phyloP scores from a whole-genome alignment of 1,284 basidiomycete species.

The Ustilago loliicola region DNA sequence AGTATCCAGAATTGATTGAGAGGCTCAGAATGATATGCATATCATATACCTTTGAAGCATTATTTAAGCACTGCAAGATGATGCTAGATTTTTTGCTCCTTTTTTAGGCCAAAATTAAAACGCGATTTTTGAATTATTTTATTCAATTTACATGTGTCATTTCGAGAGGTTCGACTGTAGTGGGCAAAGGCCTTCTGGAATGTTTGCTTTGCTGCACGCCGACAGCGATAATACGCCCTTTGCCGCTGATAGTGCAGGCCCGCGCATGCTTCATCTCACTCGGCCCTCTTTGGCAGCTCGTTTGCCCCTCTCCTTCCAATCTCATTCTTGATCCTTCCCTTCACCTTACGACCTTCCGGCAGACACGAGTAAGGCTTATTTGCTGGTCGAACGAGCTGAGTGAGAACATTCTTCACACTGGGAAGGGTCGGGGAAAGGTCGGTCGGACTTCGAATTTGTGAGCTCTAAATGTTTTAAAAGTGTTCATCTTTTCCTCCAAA shows the following conservation, averaged over 20 bases:
- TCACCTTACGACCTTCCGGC: neutral
- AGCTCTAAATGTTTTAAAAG: conserved; percentile 18
- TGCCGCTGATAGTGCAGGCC: neutral
- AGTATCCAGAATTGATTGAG: too few relatives aligned
- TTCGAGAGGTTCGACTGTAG: too few relatives aligned
- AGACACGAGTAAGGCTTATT: neutral
- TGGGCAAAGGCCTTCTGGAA: neutral
- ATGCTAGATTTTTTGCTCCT: too few relatives aligned
- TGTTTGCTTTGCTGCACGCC: conserved; percentile 15
- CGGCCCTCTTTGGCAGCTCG: conserved; percentile 5
- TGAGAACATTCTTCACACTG: conserved; percentile 4
- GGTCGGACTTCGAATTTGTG: conserved; percentile 19
- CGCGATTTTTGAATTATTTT: too few relatives aligned
- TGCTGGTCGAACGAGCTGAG: neutral
- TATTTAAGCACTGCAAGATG: too few relatives aligned
- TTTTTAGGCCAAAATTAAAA: too few relatives aligned
- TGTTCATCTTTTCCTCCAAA: neutral
- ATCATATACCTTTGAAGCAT: too few relatives aligned
- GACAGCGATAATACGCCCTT: neutral
- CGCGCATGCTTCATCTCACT: neutral
- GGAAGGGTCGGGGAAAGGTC: neutral
- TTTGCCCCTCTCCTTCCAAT: neutral
- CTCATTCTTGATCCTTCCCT: neutral
- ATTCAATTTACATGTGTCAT: too few relatives aligned
- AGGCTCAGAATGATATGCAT: too few relatives aligned